Base-by-base conservation (phyloP, 257 asterid genomes). In the Fraxinus anomala region DNA sequence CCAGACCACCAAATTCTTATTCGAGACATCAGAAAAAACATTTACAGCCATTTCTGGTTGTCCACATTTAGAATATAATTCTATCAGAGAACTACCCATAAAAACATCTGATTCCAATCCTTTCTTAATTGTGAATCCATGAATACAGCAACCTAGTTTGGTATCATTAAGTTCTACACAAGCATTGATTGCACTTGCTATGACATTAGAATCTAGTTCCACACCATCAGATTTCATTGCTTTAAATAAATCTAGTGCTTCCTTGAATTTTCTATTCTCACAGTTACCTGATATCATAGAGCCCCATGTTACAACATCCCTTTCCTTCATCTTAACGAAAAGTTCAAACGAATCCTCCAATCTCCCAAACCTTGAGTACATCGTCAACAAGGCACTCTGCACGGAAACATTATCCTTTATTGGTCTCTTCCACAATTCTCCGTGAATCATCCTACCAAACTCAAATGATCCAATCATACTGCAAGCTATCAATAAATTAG, bases 271-370 rank as follows among this genome's bases (percentile, higher is more conserved):
- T 87, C 65, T 77, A 82, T 89, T 84, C 66, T 91, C 94, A 73
- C 77, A 76, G 79, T 70, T 85, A 51, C 91, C 94, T 13, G 91
- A 89, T 75, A 95, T 86, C 82, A 93, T 88, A 49, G 96, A 89
- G 10, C 98, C 97, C 98, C 98, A 95, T 51, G 97, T 94, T 59
- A 95, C 88, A 47, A 87, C 79, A 79, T 93, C 99, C 81, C 83
- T 91, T 51, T 74, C 87, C 84, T 84, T 84, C 86, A 93, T 93
- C 76, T 83, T 83, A 37, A 33, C 13, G 68, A 95, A 95, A 78
- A 90, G 86, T 68, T 81, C 83, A 65, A 59, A 23, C 14, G 97
- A 89, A 36, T 84, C 90, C 37, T 72, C 61, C 44, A 85, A 33
- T 72, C 68, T 80, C 78, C 97, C 92, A 81, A 87, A 80, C 83